Percentiles rank a stretch among this genome's conserved stretches.
Evolutionary conservation across 495 filamentous ascomycete species (phyloP).

Genomic region (Lophiostoma macrostomum): DNA sequence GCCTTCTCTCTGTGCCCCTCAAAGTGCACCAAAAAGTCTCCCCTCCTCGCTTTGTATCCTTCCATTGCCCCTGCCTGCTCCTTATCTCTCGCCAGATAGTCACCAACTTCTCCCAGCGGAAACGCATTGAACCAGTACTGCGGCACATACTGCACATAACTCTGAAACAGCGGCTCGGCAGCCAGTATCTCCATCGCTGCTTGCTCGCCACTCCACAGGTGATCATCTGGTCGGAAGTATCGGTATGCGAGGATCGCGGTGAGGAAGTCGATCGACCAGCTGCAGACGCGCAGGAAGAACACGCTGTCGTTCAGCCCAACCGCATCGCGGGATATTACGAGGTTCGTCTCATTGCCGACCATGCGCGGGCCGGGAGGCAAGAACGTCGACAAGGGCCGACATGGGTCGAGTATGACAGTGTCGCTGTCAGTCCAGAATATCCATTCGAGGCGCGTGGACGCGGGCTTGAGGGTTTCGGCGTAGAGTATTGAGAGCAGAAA

Average conservation of each 20-base stretch:
- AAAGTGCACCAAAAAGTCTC: constrained; percentile 42
- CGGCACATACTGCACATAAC: constrained; percentile 11
- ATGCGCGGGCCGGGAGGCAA: constrained; percentile 39
- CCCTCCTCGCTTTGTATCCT: constrained; percentile 36
- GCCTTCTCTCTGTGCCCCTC: constrained; percentile 32
- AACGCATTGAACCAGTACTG: constrained; percentile 44
- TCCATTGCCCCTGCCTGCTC: constrained; percentile 30
- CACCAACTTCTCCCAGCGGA: background rate
- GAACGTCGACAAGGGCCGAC: constrained; percentile 50
- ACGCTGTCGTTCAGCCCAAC: constrained; percentile 54
- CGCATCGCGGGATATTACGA: constrained; percentile 40
- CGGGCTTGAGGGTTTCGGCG: constrained; percentile 47
- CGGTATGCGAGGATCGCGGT: constrained; percentile 46
- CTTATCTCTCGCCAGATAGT: background rate
- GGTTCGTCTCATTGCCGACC: constrained; percentile 11
- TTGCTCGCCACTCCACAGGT: constrained; percentile 40
- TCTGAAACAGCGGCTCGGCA: constrained; percentile 31
- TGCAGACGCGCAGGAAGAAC: constrained; percentile 50
- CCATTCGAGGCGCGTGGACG: constrained; percentile 49
- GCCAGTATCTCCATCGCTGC: constrained; percentile 36
- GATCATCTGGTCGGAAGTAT: constrained; percentile 39
- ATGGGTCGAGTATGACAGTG: constrained; percentile 50
- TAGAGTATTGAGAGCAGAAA: constrained; percentile 48
- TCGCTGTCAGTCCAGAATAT: constrained; percentile 55
- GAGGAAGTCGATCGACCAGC: constrained; percentile 50